Evolutionary conservation across 768 basidiomycete genomes (phyloP), one percentile per base, ranked within the genome.

Genomic region (button mushroom (Agaricus bisporus)): DNA sequence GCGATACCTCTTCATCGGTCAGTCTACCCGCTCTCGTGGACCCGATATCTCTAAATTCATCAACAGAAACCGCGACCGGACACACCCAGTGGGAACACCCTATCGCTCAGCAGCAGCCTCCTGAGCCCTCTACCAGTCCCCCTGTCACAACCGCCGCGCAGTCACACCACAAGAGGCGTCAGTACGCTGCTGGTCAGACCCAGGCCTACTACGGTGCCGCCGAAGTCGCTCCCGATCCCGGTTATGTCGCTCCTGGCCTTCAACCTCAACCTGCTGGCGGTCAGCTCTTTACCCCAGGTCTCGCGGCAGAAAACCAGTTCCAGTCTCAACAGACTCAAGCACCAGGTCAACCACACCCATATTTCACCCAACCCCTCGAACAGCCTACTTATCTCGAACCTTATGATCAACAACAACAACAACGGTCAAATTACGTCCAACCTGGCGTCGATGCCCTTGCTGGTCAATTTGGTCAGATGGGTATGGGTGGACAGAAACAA

Each of bases 181-280:
- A 95, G 68, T 98, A 98, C 66, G 95, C 95, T 46, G 84, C 91
- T 3, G 94, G 91, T 10, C 94, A 97, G 69, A 92, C 92, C 1
- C 91, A 93, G 63, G 91, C 81, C 2, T 94, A 94, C 66, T 91
- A 91, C 59, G 81, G 83, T 35, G 64, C 70, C 10, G 66, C 69
- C 11, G 75, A 76, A 25, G 71, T 70, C 3, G 59, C 69, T 35
- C 59, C 73, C 39, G 81, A 81, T 46, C 75, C 81, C 10, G 61
- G 65, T 26, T 79, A 79, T 59, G 70, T 59, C 64, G 69, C 60
- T 25, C 66, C 69, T 26, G 75, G 64, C 15, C 66, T 72, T 10
- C 75, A 70, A 52, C 63, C 69, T 35, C 75, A 70, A 47, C 72
- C 62, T 17, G 70, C 41, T 51, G 71, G 71, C 17, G 73, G 69